These are phyloP conservation scores for Silene uniflora DNA, from an alignment of 148 eudicot genomes.

Conservation along the genomic window DNA sequence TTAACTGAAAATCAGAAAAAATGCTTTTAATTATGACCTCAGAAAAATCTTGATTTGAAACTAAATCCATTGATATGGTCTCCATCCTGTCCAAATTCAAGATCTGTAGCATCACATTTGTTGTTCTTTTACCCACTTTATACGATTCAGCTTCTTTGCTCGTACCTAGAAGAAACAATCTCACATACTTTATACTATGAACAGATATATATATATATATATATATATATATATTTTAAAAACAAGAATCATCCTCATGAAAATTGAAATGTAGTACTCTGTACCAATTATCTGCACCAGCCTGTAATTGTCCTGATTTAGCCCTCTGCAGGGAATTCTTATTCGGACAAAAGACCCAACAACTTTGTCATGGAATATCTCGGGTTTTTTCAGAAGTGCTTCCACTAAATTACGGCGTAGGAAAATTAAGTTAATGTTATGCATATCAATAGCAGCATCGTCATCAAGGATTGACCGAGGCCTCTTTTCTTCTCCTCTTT, in stretches of 20 bases:
- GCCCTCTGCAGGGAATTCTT: slow-evolving; percentile 74
- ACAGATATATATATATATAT: not conserved
- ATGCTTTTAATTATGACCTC: slow-evolving; percentile 49
- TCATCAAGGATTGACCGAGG: slow-evolving; percentile 78
- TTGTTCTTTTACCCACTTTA: slow-evolving; percentile 78
- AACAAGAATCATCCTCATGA: not conserved
- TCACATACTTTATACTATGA: slow-evolving; percentile 7
- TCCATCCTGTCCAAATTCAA: slow-evolving; percentile 87
- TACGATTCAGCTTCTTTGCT: slow-evolving; percentile 69
- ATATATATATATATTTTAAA: too few species aligned
- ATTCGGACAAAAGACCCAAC: slow-evolving; percentile 91
- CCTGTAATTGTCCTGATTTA: slow-evolving; percentile 92
- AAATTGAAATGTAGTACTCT: not conserved
- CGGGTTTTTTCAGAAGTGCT: slow-evolving; percentile 71
- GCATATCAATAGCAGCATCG: slow-evolving; percentile 94
- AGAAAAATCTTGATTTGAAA: slow-evolving; percentile 93
- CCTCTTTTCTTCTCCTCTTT: slow-evolving; percentile 45
- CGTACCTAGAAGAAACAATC: slow-evolving; percentile 53
- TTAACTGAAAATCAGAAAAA: not conserved
- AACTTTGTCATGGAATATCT: slow-evolving; percentile 60
- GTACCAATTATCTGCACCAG: slow-evolving; percentile 95
- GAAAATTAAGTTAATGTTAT: slow-evolving; percentile 82
- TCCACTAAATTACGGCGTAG: slow-evolving; percentile 82
- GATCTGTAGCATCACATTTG: slow-evolving; percentile 75
- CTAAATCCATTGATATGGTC: slow-evolving; percentile 64